These are phyloP conservation scores for Mortierella hygrophila DNA, from an alignment of 192 early-diverging fungal species.

Conservation along the genomic window DNA sequence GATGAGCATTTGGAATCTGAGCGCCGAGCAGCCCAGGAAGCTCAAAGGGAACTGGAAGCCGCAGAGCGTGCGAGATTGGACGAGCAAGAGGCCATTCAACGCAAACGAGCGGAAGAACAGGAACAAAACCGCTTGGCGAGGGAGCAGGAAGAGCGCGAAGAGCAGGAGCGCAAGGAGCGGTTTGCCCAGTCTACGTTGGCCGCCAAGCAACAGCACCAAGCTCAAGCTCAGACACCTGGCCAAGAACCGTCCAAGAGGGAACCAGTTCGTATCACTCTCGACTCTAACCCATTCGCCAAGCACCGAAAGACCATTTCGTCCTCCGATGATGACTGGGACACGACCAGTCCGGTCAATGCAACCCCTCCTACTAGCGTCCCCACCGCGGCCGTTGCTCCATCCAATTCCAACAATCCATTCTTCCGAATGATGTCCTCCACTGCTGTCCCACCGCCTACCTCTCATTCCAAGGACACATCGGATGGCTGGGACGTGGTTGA, in stretches of 20 bases:
- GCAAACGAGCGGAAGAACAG: constrained; percentile 5
- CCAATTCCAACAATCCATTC: constrained; percentile 47
- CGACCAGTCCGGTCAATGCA: constrained; percentile 29
- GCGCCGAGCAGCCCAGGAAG: constrained; percentile 1
- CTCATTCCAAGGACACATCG: constrained; percentile 45
- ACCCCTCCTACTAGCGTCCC: constrained; percentile 1
- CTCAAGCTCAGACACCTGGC: neutral
- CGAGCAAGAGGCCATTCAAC: constrained; percentile 15
- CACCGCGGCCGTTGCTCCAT: neutral
- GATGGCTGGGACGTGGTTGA: constrained; percentile 54
- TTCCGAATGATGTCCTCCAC: constrained; percentile 35
- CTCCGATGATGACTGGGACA: constrained; percentile 53
- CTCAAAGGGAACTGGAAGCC: constrained; percentile 3
- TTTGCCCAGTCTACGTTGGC: constrained; percentile 39
- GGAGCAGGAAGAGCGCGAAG: constrained; percentile 36
- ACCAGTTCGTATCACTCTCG: constrained; percentile 42
- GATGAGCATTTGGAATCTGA: constrained; percentile 24
- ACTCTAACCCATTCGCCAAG: constrained; percentile 48
- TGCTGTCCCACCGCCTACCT: neutral
- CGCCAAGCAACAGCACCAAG: constrained; percentile 39
- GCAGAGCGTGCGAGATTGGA: constrained; percentile 17
- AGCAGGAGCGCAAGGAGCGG: constrained; percentile 48
- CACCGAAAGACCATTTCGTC: constrained; percentile 49
- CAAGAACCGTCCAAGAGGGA: constrained; percentile 16
- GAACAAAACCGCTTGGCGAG: constrained; percentile 14